Percentiles rank a stretch among this genome's conserved stretches.
phyloP scores from a whole-genome alignment of 805 yeast genomes.

The Zygotorulaspora florentina region DNA sequence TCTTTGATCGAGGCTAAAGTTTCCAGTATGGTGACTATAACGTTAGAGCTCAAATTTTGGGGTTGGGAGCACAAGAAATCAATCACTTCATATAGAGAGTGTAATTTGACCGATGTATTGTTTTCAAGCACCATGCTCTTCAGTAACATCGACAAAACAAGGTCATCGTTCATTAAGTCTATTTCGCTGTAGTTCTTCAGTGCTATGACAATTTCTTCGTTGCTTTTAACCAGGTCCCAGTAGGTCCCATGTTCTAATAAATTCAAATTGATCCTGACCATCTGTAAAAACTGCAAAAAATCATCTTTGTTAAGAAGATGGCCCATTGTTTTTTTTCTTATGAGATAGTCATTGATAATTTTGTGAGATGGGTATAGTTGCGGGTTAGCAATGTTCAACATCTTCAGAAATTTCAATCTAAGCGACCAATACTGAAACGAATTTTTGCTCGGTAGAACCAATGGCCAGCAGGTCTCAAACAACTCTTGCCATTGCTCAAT shows the following conservation, averaged over 20 bases:
- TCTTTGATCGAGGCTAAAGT: conserved; percentile 17
- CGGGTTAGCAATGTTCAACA: conserved; percentile 17
- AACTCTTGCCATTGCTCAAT: conserved; percentile 15
- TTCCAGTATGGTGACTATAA: conserved; percentile 18
- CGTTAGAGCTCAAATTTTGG: conserved; percentile 8
- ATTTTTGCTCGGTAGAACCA: conserved; percentile 11
- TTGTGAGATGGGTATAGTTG: conserved; percentile 7
- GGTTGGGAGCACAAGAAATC: conserved; percentile 12
- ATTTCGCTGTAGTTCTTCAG: conserved; percentile 14
- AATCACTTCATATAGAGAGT: conserved; percentile 21
- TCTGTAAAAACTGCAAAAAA: conserved; percentile 17
- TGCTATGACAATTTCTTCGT: conserved; percentile 10
- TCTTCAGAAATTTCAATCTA: conserved; percentile 18
- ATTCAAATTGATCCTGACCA: conserved; percentile 8
- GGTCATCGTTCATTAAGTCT: conserved; percentile 15
- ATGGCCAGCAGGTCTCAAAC: conserved; percentile 27
- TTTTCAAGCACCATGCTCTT: conserved; percentile 17
- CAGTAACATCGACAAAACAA: conserved; percentile 20
- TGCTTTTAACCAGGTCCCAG: conserved; percentile 14
- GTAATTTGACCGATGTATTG: conserved; percentile 10
- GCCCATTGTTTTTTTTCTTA: conserved; percentile 20
- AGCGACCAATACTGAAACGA: conserved; percentile 20
- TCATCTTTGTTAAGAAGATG: conserved; percentile 17
- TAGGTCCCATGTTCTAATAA: conserved; percentile 10
- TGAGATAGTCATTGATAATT: conserved; percentile 20